Evolutionary conservation across 768 basidiomycete genomes (phyloP).

Genomic region (Termitomyces sp.): DNA sequence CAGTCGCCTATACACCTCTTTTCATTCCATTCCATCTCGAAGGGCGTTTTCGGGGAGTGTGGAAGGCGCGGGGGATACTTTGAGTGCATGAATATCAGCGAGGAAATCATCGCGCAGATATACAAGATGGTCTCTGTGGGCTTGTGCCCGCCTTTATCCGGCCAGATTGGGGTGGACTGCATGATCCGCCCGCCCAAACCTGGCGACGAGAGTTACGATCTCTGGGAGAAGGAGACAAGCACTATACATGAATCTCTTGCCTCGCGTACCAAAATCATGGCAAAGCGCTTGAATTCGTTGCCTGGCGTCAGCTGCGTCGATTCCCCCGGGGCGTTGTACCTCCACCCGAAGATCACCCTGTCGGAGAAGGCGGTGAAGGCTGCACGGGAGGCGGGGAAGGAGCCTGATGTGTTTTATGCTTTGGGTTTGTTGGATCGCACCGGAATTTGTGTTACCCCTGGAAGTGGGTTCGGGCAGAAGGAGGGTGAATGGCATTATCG

Average conservation of each 20-base stretch:
- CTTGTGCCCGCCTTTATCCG: constrained; percentile 85
- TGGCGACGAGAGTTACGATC: constrained; percentile 68
- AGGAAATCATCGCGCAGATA: constrained; percentile 76
- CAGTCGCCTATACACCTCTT: constrained; percentile 77
- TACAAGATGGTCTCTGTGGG: constrained; percentile 96
- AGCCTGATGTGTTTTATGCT: constrained; percentile 87
- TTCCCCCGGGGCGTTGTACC: constrained; percentile 89
- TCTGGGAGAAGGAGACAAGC: constrained; percentile 83
- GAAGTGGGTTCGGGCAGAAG: constrained; percentile 92
- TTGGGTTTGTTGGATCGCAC: constrained; percentile 80
- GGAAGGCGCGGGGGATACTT: constrained; percentile 97
- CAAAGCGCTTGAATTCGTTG: constrained; percentile 70
- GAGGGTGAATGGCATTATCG: constrained; percentile 89
- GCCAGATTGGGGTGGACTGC: constrained; percentile 92
- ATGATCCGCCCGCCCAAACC: constrained; percentile 86
- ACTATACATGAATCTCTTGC: constrained; percentile 72
- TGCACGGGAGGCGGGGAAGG: constrained; percentile 66
- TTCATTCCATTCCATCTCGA: constrained; percentile 97
- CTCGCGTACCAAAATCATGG: constrained; percentile 67
- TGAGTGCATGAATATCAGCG: constrained; percentile 78
- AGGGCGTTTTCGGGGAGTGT: constrained; percentile 95
- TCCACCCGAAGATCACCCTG: constrained; percentile 81
- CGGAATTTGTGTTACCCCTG: constrained; percentile 92
- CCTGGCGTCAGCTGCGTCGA: constrained; percentile 88
- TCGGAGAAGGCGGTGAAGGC: constrained; percentile 68